These are phyloP conservation scores for Ceratobasidium theobromae DNA, from an alignment of 1,284 basidiomycete species.

Conservation along the genomic window DNA sequence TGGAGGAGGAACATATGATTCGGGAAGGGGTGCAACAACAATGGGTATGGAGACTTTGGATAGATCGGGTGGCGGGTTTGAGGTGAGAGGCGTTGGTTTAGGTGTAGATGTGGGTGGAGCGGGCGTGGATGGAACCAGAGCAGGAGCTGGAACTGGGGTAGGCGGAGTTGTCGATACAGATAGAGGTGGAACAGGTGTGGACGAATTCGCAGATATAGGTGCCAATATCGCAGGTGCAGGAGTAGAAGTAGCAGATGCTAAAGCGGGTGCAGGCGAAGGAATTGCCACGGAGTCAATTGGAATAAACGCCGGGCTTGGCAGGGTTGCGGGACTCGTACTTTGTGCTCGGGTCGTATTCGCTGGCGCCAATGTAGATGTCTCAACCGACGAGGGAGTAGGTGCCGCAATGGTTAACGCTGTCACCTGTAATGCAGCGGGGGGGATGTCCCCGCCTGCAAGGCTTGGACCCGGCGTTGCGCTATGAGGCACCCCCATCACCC, in stretches of 20 bases:
- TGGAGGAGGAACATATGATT: constrained; percentile 7
- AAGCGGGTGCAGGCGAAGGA: not conserved
- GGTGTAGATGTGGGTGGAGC: not conserved
- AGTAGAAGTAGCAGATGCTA: not conserved
- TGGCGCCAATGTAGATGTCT: not conserved
- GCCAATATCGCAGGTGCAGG: not conserved
- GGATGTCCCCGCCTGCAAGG: not conserved
- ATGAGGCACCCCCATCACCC: not conserved
- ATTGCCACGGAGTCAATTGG: not conserved
- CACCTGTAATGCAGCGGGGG: constrained; percentile 3
- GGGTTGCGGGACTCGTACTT: not conserved
- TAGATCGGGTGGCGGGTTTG: not conserved
- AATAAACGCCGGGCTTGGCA: not conserved
- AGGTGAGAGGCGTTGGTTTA: not conserved
- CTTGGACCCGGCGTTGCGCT: not conserved
- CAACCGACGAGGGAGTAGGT: not conserved
- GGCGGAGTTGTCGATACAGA: not conserved
- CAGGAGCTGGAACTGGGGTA: not conserved
- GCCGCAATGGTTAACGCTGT: constrained; percentile 9
- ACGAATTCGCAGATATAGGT: not conserved
- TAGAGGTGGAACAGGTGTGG: not conserved
- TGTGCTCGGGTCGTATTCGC: not conserved
- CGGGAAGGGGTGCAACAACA: constrained; percentile 4
- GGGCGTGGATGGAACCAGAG: not conserved
- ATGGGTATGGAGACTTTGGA: constrained; percentile 14